Base-by-base conservation (phyloP, 1,284 basidiomycete species). In the Phlebopus sp. region DNA sequence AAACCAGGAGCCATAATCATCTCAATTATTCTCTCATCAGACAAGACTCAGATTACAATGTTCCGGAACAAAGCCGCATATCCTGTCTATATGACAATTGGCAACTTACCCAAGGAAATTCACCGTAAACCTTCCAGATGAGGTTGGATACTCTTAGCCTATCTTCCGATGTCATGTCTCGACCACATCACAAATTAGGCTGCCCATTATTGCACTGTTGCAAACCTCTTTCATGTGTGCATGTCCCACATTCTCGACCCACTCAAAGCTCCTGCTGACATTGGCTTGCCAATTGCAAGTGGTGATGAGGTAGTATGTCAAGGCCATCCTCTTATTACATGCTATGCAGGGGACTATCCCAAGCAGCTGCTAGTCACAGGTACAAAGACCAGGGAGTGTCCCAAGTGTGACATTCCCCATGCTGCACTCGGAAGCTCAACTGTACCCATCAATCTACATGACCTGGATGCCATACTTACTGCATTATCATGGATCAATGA, bases 21-120 rank as follows among this genome's bases (percentile, higher is more conserved):
- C 4, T 73, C 73, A 1, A 53, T 75, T 30, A 71, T n/a, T 76
- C 55, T 74, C 5, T 70, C 68, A 0, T 64, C 70, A 0, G 70
- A 73, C 52, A 73, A 73, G 51, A 71, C 67, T 0, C 64, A 68
- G 39, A 38, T 71, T 1, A 69, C 66, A 0, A 19, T 59, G 11
- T 74, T 73, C 47, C 42, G 63, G 2, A 68, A 68, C 49, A 74
- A 73, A 49, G 53, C 58, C 8, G 70, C 69, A 1, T 75, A 73
- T 50, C 71, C 71, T 0, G 56, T 75, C 0, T 75, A 75, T 43
- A 46, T 76, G 14, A 74, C 70, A 0, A 70, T 76, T 36, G 71
- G 74, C 4, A 75, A 75, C 49, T 57, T 77, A 8, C 69, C 72
- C 1, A 74, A 75, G 42, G 63, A 66, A 8, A 67, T 73, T 2